Evolutionary conservation across 2,329 filamentous ascomycete genomes (phyloP), one percentile per base, ranked within the genome.

Genomic region (Cytospora leucostoma): DNA sequence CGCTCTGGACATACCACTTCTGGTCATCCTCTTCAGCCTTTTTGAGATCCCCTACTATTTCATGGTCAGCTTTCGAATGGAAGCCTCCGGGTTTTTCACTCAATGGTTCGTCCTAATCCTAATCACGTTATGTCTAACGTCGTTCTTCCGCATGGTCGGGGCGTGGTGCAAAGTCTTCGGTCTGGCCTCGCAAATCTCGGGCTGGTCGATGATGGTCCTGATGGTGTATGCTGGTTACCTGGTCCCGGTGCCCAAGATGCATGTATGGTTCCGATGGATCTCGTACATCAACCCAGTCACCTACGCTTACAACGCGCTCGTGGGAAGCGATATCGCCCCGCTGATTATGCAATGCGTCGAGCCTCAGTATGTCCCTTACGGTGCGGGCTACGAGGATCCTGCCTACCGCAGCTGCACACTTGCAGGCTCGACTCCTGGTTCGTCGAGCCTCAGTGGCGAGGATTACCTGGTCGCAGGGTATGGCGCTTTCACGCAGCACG

Each of bases 271-370:
- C 21, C 75, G 77, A 3, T 89, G 86, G 86, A 72, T 88, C 4
- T 86, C 81, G 65, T 88, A 84, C 83, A 82, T 88, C 35, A 82
- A 89, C 66, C 89, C 89, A 0, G 75, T 92, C 3, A 84, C 88
- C 0, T 92, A 91, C 63, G 86, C 80, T 0, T 92, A 91, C 63
- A 86, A 91, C 67, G 83, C 83, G 0, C 73, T 93, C 0, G 79
- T 92, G 69, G 79, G 86, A 0, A 92, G 92, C 68, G 89, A 92
- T 70, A 91, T 92, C 61, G 80, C 88, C 66, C 34, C 44, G 3
- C 17, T 47, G 13, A 17, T 34, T 3, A 57, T 64, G 32, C 21
- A 47, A 13, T 64, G 62, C 27, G 62, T 64, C 10, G 34, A 37
- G 10, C 38, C 34, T 3, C 53, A 64, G 13, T n/a, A 62, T 17